A percentile compares a stretch with the other conserved stretches of the same genome.
Conservation (phyloP, 768 basidiomycete species). For the Brasilioporus rufonigricans region DNA sequence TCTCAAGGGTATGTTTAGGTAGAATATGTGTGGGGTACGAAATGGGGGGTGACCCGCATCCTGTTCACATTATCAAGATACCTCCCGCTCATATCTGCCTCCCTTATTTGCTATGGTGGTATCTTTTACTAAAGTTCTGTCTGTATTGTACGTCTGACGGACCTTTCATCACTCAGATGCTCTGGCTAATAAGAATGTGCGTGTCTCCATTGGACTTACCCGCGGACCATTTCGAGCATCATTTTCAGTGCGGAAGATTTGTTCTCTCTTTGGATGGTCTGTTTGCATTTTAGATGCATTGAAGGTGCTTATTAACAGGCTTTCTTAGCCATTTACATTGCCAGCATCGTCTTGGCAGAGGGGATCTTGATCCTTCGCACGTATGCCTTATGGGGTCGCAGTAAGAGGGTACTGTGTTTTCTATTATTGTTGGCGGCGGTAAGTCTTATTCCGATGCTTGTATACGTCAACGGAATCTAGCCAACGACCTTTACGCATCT, state of each 20-base stretch:
- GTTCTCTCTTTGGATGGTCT: constrained; percentile 19
- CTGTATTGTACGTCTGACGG: background rate
- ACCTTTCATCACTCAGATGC: constrained; percentile 1
- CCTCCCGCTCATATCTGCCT: constrained; percentile 20
- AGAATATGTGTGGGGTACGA: constrained; percentile 22
- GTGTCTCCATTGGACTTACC: background rate
- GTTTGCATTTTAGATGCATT: background rate
- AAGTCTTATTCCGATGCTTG: background rate
- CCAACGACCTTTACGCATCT: background rate
- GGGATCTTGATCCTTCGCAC: constrained; percentile 27
- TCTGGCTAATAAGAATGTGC: constrained; percentile 2
- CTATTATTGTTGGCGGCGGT: constrained; percentile 20
- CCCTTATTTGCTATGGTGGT: constrained; percentile 21
- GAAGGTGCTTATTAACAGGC: background rate
- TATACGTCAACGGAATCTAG: background rate
- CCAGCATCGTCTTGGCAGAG: constrained; percentile 15
- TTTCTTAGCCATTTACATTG: constrained; percentile 11
- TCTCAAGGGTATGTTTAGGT: constrained; percentile 15
- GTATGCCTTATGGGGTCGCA: constrained; percentile 25
- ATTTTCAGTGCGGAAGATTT: constrained; percentile 19
- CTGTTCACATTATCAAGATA: constrained; percentile 30
- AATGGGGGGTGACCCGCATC: constrained; percentile 21
- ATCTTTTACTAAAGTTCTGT: background rate
- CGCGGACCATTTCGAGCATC: background rate
- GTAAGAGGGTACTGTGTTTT: constrained; percentile 11